Base-by-base conservation (phyloP, 768 basidiomycete species). In the Rhodotorula toruloides region DNA sequence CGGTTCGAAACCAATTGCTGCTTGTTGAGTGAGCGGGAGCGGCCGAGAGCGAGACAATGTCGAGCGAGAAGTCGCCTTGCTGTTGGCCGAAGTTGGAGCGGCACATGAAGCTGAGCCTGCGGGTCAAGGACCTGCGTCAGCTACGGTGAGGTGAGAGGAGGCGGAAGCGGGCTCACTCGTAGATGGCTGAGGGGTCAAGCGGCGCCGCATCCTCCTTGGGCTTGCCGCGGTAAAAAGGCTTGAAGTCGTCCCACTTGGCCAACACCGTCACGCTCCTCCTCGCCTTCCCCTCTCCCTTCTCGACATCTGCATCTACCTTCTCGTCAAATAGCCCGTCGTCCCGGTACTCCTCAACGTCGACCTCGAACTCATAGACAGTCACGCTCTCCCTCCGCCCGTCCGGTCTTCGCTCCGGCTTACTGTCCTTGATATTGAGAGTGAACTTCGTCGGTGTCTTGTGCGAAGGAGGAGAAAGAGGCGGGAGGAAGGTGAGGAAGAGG, bases 41-140 rank as follows among this genome's bases (percentile, higher is more conserved):
- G 4, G 49, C 48, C n/a, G 68, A 52, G 44, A 70, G 32, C 11
- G 52, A 58, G 17, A 62, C 37, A 27, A 70, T 31, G 25, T 54
- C 44, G 59, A 65, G 59, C 10, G 55, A 31, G 60, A 71, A 75
- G 25, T 53, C 54, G 29, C 73, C 74, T 48, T 71, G 63, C 29
- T 75, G 74, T 3, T 63, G 13, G 6, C 71, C 74, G 25, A 76
- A 74, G 43, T 65, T 58, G 19, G 66, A 69, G 22, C 76, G 58
- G 47, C 69, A 71, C 76, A 76, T 76, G 44, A 73, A 61, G 25
- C 58, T 54, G 39, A 76, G 58, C 36, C 67, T 68, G 57, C 31
- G 17, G n/a, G n/a, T n/a, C n/a, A n/a, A n/a, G n/a, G n/a, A n/a
- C n/a, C n/a, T n/a, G n/a, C n/a, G n/a, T n/a, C n/a, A n/a, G n/a